Evolutionary conservation across 2,329 filamentous ascomycete genomes (phyloP).

Genomic region (Epicoccum nigrum): DNA sequence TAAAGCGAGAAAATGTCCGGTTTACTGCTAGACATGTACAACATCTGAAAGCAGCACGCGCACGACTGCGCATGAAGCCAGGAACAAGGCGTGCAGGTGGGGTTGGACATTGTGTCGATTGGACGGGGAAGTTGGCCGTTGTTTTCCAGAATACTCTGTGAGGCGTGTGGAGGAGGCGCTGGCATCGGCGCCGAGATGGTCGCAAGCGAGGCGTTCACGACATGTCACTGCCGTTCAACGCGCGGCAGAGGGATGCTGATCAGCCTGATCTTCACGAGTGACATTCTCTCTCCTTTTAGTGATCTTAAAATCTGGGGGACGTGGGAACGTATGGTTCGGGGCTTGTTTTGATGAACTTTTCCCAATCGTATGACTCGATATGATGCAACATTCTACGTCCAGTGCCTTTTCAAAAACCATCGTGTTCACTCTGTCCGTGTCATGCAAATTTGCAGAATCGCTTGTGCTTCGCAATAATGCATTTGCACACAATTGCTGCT

Average conservation of each 20-base stretch:
- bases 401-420: too few relatives aligned
- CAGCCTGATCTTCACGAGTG: background rate
- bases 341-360: background rate
- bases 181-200: too few relatives aligned
- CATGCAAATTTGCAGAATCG: too few relatives aligned
- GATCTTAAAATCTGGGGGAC: background rate
- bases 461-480: too few relatives aligned
- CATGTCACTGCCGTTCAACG: constrained; percentile 9
- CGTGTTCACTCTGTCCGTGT: too few relatives aligned
- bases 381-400: too few relatives aligned
- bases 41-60: background rate
- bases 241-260: background rate
- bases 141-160: too few relatives aligned
- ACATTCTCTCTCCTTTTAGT: background rate
- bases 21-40: too few relatives aligned
- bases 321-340: background rate
- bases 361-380: too few relatives aligned
- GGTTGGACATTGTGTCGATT: background rate
- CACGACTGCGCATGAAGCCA: background rate
- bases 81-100: background rate
- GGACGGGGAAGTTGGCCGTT: too few relatives aligned
- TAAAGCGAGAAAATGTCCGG: background rate
- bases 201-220: background rate
- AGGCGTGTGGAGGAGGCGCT: too few relatives aligned
- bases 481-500: too few relatives aligned